phyloP scores from a whole-genome alignment of 139 green algal genomes.

The Chlamydomonas urium region DNA sequence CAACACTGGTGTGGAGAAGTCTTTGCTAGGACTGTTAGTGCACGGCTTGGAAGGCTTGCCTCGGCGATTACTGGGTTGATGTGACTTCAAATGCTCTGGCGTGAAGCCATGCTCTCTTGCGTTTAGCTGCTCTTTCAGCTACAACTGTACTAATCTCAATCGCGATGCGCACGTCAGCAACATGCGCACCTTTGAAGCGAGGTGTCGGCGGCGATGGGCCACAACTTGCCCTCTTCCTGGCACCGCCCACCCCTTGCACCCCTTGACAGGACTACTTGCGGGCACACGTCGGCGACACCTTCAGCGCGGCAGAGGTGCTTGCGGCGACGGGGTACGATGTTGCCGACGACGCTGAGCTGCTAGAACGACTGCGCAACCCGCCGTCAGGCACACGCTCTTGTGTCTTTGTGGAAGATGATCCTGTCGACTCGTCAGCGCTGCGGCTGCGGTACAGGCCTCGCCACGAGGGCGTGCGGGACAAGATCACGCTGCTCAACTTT shows the following conservation, averaged over 20 bases:
- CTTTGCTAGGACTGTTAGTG: no score
- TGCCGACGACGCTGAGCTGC: not conserved
- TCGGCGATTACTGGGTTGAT: no score
- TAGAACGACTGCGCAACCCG: not conserved
- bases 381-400: no score
- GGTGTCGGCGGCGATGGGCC: no score
- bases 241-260: no score
- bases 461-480: slow-evolving; percentile 11
- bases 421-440: not conserved
- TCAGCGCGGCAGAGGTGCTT: not conserved
- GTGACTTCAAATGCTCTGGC: not conserved
- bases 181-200: no score
- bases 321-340: not conserved
- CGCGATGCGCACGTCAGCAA: no score
- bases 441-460: slow-evolving; percentile 16
- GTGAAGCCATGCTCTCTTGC: not conserved
- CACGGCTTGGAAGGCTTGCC: no score
- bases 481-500: slow-evolving; percentile 19
- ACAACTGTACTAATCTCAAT: no score
- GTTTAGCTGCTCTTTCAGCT: not conserved
- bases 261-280: slow-evolving; percentile 1
- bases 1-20: no score
- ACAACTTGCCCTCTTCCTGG: no score
- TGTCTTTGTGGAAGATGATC: no score
- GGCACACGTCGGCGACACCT: not conserved